Base-by-base conservation (phyloP, 768 basidiomycete species). In the Tubosaeta sp. region DNA sequence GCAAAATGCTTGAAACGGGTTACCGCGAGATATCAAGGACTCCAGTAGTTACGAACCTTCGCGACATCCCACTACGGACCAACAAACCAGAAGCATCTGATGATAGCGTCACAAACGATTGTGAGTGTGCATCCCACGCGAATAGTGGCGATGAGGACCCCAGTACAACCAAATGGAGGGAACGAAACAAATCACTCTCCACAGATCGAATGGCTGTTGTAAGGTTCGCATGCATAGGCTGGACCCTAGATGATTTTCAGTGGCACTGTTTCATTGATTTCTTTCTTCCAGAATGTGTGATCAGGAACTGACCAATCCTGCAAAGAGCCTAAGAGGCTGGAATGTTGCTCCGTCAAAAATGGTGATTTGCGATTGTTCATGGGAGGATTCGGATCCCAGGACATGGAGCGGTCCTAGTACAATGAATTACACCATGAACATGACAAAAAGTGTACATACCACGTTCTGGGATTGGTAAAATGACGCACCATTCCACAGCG, bases 341-440 rank as follows among this genome's bases (percentile, higher is more conserved):
- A 62, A 50, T 78, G 71, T 64, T 89, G 86, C 63, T 90, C 87
- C 5, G 88, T 86, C 22, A 91, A 67, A 60, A 90, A 86, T 0
- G 84, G 73, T 0, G 82, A 77, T 0, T 72, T 68, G 16, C 69
- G 65, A 10, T 73, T 63, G 12, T 55, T 54, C 74, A 72, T 43
- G 19, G 44, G 51, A 25, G 48, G 48, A 81, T 65, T 52, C 8
- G 76, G 62, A 63, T 87, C 85, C 88, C 88, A 91, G 3, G 85
- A 86, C 46, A 79, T 61, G 5, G 76, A 71, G 50, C 73, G 70
- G 61, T 71, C 78, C 83, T 82, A 47, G 26, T 9, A 47, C 38
- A 37, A 34, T 63, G 22, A 37, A 39, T 41, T 48, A 37, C 41
- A 16, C 17, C 52, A 31, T 57, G 14, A 29, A 37, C 13, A n/a